Base-by-base conservation (phyloP, 148 eudicot genomes). In the Linanthus parryae region DNA sequence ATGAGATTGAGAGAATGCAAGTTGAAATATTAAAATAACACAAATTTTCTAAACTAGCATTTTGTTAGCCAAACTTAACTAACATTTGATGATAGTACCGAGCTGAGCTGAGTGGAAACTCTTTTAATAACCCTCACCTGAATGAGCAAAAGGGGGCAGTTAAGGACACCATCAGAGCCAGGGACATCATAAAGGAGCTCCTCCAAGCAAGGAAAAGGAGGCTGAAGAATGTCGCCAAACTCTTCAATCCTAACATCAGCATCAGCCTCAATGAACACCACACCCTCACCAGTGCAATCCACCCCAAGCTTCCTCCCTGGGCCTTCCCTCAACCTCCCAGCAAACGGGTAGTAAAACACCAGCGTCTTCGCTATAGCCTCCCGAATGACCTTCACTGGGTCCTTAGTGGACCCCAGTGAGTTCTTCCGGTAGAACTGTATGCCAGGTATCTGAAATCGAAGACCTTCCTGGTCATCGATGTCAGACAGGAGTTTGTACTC, bases 121-220 rank as follows among this genome's bases (percentile, higher is more conserved):
- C 10, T 38, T 3, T 11, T 17, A 3, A 3, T 7, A 8, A 38
- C 3, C 4, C 3, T 3, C 22, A 59, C 64, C 64, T 59, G 64
- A 48, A 59, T 27, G 20, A 48, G 56, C 3, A 59, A 26, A 42
- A 59, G 14, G 39, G 64, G 64, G 28, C 46, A 35, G 39, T 49
- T 16, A 28, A 59, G 54, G 36, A 59, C 46, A 7, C 29, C 56
- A 2, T 12, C 46, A 5, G 46, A 48, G 36, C 64, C 47, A 2
- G 64, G 64, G 28, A 39, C 56, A 26, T 59, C 64, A 15, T 7
- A 59, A 6, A 59, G 47, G 36, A 59, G 55, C 20, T 59, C 29
- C 36, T 59, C 54, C 56, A 48, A 37, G 47, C n/a, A n/a, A n/a
- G 64, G 64, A 29, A 59, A 59, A 7, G 64, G 64, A n/a, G 55